Evolutionary conservation across 2,329 filamentous ascomycete species (phyloP), one percentile per base, ranked within the genome.

Genomic region (Penicillium polonicum): DNA sequence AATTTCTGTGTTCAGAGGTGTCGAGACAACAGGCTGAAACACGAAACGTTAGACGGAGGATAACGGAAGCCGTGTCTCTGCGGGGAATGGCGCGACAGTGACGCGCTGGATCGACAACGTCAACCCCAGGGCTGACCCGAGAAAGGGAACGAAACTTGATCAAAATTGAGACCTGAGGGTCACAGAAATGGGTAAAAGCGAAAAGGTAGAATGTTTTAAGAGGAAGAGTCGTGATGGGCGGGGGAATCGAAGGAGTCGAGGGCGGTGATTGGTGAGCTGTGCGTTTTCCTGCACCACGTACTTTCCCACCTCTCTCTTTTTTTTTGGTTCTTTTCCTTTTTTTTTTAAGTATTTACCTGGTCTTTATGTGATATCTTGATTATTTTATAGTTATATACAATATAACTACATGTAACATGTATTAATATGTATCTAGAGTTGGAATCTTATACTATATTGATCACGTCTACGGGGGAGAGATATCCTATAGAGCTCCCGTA

Each of bases 201-300:
- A 29, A 36, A 52, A 49, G 46, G 42, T 31, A 56, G 48, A 65
- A 58, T 52, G 50, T 27, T 54, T n/a, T 12, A n/a, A 55, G 48
- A 33, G 53, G 50, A 57, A 31, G 56, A 53, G 57, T 55, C 48
- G 41, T 43, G 44, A 33, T 44, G 48, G 50, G 38, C 42, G 41
- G 49, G 52, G 48, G 55, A 46, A 60, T 53, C 54, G 53, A 48
- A 53, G 52, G 52, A 46, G 50, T 57, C 23, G 43, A 58, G 57
- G 57, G 50, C 57, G 61, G 61, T 67, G 70, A 70, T 72, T 70
- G 68, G 61, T 42, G 52, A 43, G 51, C 58, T 53, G 50, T 52
- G 57, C 54, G 54, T 63, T 55, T 52, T 52, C 50, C 60, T 52
- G 41, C 48, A 39, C 38, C 29, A 53, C 29, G 41, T 52, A 53